phyloP scores from a whole-genome alignment of 2,329 filamentous ascomycete genomes.

The Myotisia sp. region DNA sequence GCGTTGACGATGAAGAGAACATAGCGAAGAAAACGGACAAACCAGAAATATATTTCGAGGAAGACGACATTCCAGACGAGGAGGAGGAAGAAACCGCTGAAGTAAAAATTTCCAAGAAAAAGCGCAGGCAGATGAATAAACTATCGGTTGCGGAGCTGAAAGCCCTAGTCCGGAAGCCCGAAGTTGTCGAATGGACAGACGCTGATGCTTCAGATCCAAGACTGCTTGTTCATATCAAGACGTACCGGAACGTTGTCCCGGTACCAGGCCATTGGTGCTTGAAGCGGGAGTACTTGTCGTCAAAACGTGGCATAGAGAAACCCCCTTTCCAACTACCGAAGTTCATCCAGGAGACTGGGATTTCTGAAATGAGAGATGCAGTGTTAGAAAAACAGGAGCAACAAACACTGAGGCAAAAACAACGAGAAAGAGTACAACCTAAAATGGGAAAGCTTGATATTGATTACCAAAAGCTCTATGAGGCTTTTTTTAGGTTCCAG shows the following conservation, averaged over 20 bases:
- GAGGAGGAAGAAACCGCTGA: slow-evolving; percentile 46
- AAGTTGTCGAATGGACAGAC: slow-evolving; percentile 96
- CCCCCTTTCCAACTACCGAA: slow-evolving; percentile 81
- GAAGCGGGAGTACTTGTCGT: slow-evolving; percentile 93
- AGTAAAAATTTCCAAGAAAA: slow-evolving; percentile 80
- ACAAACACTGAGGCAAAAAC: slow-evolving; percentile 83
- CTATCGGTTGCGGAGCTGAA: slow-evolving; percentile 92
- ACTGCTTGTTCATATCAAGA: slow-evolving; percentile 85
- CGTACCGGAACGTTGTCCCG: slow-evolving; percentile 85
- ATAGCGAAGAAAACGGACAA: slow-evolving; percentile 56
- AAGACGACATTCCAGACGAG: slow-evolving; percentile 75
- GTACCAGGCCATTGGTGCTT: slow-evolving; percentile 90
- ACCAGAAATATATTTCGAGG: slow-evolving; percentile 68
- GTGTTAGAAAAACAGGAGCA: slow-evolving; percentile 91
- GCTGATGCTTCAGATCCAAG: slow-evolving; percentile 79
- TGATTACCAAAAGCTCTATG: slow-evolving; percentile 95
- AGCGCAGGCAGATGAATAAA: slow-evolving; percentile 80
- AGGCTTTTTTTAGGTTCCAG: slow-evolving; percentile 96
- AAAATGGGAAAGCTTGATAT: slow-evolving; percentile 98
- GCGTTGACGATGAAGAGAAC: slow-evolving; percentile 47
- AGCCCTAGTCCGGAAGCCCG: slow-evolving; percentile 74
- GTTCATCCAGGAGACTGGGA: slow-evolving; percentile 95
- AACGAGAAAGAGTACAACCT: slow-evolving; percentile 80
- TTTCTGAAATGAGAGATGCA: slow-evolving; percentile 94
- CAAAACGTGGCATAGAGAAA: slow-evolving; percentile 94